These are phyloP conservation scores for Terana coerulea DNA, from an alignment of 768 basidiomycete species.

Conservation along the genomic window DNA sequence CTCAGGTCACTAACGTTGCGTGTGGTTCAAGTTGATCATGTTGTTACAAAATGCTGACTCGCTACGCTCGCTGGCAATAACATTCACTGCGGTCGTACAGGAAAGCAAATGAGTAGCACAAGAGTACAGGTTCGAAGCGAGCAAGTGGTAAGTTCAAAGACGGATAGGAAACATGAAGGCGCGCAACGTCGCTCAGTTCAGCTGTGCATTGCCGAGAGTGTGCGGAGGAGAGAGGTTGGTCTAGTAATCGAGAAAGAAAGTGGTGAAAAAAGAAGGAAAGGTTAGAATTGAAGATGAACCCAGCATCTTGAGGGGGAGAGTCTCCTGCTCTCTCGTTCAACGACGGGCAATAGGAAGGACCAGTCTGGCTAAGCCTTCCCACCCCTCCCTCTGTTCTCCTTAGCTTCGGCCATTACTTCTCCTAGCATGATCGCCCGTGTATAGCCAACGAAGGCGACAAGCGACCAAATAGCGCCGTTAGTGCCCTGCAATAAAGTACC, in stretches of 20 bases:
- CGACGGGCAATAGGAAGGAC: slow-evolving; percentile 9
- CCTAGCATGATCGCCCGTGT: slow-evolving; percentile 59
- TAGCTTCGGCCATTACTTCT: slow-evolving; percentile 66
- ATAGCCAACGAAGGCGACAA: slow-evolving; percentile 69
- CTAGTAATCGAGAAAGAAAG: slow-evolving; percentile 1
- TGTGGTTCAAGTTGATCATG: no score
- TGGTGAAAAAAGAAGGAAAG: slow-evolving; percentile 13
- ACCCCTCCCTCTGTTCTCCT: slow-evolving; percentile 55
- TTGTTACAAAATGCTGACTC: no score
- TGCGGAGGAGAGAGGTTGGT: slow-evolving; percentile 1
- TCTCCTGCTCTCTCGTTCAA: slow-evolving; percentile 20
- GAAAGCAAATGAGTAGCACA: no score
- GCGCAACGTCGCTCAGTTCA: slow-evolving; percentile 7
- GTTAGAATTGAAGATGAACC: slow-evolving; percentile 19
- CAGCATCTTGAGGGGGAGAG: slow-evolving; percentile 18
- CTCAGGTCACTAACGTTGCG: no score
- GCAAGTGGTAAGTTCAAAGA: background rate
- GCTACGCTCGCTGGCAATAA: no score
- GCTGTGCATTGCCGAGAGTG: slow-evolving; percentile 17
- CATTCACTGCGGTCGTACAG: no score
- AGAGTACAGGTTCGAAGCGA: background rate
- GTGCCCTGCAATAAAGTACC: slow-evolving; percentile 56
- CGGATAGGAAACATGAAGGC: background rate
- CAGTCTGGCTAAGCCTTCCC: slow-evolving; percentile 47
- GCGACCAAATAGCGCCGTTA: slow-evolving; percentile 76